phyloP scores from a whole-genome alignment of 2,329 filamentous ascomycete species.

The Fusarium compactum region DNA sequence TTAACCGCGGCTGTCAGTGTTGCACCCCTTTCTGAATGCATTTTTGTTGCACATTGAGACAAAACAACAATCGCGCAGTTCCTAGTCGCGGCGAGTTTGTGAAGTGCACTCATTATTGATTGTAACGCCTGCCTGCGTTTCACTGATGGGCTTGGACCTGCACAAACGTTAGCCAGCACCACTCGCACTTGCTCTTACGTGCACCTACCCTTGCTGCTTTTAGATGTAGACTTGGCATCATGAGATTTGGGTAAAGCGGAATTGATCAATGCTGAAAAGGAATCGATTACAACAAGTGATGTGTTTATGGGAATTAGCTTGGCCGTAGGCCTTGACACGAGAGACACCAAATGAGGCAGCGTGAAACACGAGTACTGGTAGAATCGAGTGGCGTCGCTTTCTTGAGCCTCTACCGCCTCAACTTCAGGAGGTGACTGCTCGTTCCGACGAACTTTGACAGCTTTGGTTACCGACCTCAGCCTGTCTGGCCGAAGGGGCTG shows the following conservation, averaged over 20 bases:
- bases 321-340: slow-evolving; percentile 75
- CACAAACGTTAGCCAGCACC: slow-evolving; percentile 19
- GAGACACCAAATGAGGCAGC: slow-evolving; percentile 79
- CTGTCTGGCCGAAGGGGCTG: slow-evolving; percentile 53
- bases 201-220: slow-evolving; percentile 56
- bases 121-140: slow-evolving; percentile 67
- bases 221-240: slow-evolving; percentile 54
- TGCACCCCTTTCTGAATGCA: slow-evolving; percentile 74
- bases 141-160: slow-evolving; percentile 54
- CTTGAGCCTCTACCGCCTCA: slow-evolving; percentile 19
- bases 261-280: slow-evolving; percentile 80
- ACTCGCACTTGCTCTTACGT: slow-evolving; percentile 17
- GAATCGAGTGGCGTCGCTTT: slow-evolving; percentile 52
- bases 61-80: slow-evolving; percentile 80
- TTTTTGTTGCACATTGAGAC: slow-evolving; percentile 85
- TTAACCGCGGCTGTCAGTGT: slow-evolving; percentile 81
- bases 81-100: slow-evolving; percentile 79
- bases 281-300: slow-evolving; percentile 80
- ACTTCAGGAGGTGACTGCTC: slow-evolving; percentile 12
- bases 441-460: slow-evolving; percentile 24
- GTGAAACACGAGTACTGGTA: slow-evolving; percentile 66
- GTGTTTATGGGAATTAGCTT: slow-evolving; percentile 72
- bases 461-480: slow-evolving; percentile 45
- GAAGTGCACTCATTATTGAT: slow-evolving; percentile 75
- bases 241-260: slow-evolving; percentile 76